Conservation (phyloP, 2,329 filamentous ascomycete genomes). For the Claviceps maximensis region DNA sequence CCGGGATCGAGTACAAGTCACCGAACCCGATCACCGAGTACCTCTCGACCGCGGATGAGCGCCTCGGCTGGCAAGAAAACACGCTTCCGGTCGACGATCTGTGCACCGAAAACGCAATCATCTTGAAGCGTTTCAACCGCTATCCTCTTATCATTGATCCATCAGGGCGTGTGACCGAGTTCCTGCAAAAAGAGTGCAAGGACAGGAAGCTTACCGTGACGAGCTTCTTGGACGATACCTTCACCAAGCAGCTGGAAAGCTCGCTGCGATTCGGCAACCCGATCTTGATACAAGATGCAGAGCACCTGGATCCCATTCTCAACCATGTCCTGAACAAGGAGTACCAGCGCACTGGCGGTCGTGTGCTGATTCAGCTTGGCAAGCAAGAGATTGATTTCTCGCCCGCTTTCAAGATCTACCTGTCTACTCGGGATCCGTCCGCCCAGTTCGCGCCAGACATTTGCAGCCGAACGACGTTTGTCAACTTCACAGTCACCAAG, state of each 20-base stretch:
- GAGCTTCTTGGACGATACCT: slow-evolving; percentile 94
- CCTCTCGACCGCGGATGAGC: slow-evolving; percentile 88
- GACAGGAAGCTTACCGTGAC: slow-evolving; percentile 90
- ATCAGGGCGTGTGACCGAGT: slow-evolving; percentile 86
- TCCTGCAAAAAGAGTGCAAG: slow-evolving; percentile 87
- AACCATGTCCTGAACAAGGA: slow-evolving; percentile 99
- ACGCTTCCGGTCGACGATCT: slow-evolving; percentile 89
- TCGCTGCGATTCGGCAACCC: slow-evolving; percentile 95
- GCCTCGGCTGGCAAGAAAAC: slow-evolving; percentile 89
- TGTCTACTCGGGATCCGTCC: slow-evolving; percentile 92
- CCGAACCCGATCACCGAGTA: slow-evolving; percentile 95
- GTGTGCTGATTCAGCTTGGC: slow-evolving; percentile 94
- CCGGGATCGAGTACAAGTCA: slow-evolving; percentile 85
- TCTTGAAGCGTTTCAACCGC: slow-evolving; percentile 93
- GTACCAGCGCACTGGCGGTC: slow-evolving; percentile 95
- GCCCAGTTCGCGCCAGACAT: slow-evolving; percentile 92
- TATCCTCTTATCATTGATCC: slow-evolving; percentile 98
- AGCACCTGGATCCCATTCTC: slow-evolving; percentile 90
- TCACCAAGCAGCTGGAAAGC: slow-evolving; percentile 95
- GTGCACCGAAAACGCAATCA: slow-evolving; percentile 96
- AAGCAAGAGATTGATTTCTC: slow-evolving; percentile 99
- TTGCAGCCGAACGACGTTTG: slow-evolving; percentile 95
- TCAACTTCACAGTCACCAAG: slow-evolving; percentile 98
- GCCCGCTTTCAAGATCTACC: slow-evolving; percentile 84
- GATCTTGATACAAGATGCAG: slow-evolving; percentile 95